Conservation (phyloP, 805 yeast species). For the Metschnikowia santaceciliae region DNA sequence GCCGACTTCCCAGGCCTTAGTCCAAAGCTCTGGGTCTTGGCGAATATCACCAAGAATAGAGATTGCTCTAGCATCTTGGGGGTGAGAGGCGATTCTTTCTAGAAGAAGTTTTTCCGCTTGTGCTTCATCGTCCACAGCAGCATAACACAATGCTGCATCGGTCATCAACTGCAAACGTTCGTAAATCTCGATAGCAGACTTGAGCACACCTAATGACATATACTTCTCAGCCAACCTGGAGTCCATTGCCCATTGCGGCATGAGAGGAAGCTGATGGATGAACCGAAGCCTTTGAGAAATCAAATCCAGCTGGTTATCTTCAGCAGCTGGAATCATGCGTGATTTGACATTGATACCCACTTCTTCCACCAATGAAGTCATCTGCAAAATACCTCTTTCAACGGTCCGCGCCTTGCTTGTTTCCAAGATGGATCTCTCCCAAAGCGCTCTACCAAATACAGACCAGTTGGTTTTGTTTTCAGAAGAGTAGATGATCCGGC, state of each 20-base stretch:
- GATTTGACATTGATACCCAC: constrained; percentile 64
- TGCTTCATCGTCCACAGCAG: constrained; percentile 71
- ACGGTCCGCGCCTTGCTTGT: constrained; percentile 77
- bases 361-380: constrained; percentile 89
- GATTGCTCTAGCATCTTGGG: constrained; percentile 78
- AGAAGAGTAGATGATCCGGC: constrained; percentile 58
- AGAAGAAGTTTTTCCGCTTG: constrained; percentile 61
- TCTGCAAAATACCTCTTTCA: constrained; percentile 90
- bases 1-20: constrained; percentile 82
- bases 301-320: constrained; percentile 26
- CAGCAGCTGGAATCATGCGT: constrained; percentile 47
- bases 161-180: constrained; percentile 70
- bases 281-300: constrained; percentile 57
- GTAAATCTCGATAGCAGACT: constrained; percentile 86
- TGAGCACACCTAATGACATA: constrained; percentile 77
- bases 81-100: constrained; percentile 50
- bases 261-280: constrained; percentile 68
- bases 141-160: constrained; percentile 88
- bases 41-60: constrained; percentile 83
- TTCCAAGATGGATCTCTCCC: constrained; percentile 87
- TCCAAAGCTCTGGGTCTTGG: constrained; percentile 74
- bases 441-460: constrained; percentile 73
- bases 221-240: constrained; percentile 77
- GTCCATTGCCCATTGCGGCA: constrained; percentile 87
- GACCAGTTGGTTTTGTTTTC: constrained; percentile 60